Base-by-base conservation (phyloP, 129 eudicot species). In the Artemisia argyi region DNA sequence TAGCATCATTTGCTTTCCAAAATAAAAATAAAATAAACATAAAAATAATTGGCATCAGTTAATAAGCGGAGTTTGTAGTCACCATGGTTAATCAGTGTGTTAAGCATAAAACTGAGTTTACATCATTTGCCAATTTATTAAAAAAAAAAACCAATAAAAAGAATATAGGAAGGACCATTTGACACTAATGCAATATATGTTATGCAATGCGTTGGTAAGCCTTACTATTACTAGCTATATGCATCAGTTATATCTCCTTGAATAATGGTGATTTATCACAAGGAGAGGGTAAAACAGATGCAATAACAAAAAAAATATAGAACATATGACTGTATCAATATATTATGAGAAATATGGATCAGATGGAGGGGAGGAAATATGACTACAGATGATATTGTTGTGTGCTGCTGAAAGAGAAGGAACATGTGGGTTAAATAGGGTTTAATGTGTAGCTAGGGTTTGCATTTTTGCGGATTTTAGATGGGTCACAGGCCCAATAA, bases 131-230 rank as follows among this genome's bases (percentile, higher is more conserved):
- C 87, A 65, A 30, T 75, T 11, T 5, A 1, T 3, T 0, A 39
- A 18, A 53, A 32, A 52, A 1, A n/a, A 14, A 16, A 5, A 3
- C 1, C 19, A 53, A 30, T 7, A n/a, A 65, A 42, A 57, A 35
- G 9, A 30, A 82, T 85, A 8, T 88, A 32, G 96, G 90, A 81
- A 77, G 84, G 91, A 77, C 89, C 95, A 87, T 88, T 88, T 91
- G 95, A 85, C 97, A 64, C 91, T 83, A 85, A 73, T 19, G 95
- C 97, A 91, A 84, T 71, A 15, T 26, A 18, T 39, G 73, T 4
- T 68, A 58, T 87, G 97, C 97, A 54, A 82, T 81, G 97, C 85
- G 97, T 81, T 91, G 97, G 97, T 91, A 91, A 91, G 95, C 84
- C 91, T 79, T 78, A 84, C 91, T 66, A 2, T 5, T 7, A 64